These are phyloP conservation scores for Remersonia thermophila DNA, from an alignment of 2,329 filamentous ascomycete species.

Conservation along the genomic window DNA sequence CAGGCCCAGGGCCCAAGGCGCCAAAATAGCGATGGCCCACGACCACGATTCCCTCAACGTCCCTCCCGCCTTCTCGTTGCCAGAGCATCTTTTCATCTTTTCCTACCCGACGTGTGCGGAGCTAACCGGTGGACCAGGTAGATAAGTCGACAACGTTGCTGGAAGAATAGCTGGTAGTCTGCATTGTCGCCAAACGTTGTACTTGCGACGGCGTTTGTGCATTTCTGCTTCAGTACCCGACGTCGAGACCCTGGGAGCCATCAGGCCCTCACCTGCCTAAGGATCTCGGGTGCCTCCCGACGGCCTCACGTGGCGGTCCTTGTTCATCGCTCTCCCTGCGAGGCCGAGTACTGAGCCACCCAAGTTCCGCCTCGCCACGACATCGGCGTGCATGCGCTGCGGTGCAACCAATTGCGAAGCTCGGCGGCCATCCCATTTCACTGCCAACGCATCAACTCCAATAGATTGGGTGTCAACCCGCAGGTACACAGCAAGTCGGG, in stretches of 20 bases:
- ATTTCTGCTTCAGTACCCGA: slow-evolving; percentile 1
- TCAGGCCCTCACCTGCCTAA: slow-evolving; percentile 19
- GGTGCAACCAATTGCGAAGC: slow-evolving; percentile 40
- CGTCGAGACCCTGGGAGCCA: slow-evolving; percentile 8
- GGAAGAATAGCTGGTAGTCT: too few species aligned
- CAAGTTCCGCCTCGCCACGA: slow-evolving; percentile 28
- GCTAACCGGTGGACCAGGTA: slow-evolving; percentile 22
- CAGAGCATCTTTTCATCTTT: slow-evolving; percentile 25
- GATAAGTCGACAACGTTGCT: too few species aligned
- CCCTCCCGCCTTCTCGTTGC: slow-evolving; percentile 20
- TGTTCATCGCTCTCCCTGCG: slow-evolving; percentile 24
- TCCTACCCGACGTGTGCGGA: slow-evolving; percentile 21
- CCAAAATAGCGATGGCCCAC: slow-evolving; percentile 25
- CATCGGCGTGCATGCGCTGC: slow-evolving; percentile 49
- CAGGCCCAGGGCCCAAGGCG: slow-evolving; percentile 30
- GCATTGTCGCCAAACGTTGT: slow-evolving; percentile 22
- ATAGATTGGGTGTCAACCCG: slow-evolving; percentile 40
- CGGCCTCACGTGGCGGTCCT: slow-evolving; percentile 33
- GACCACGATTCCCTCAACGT: slow-evolving; percentile 17
- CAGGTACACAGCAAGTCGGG: slow-evolving; percentile 33
- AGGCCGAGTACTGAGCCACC: slow-evolving; percentile 25
- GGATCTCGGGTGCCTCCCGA: slow-evolving; percentile 1
- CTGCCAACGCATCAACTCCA: slow-evolving; percentile 51
- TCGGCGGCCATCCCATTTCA: slow-evolving; percentile 37
- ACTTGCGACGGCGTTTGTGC: slow-evolving; percentile 13